phyloP scores from a whole-genome alignment of 164 flowering plant species.

The Vitis rupestris region DNA sequence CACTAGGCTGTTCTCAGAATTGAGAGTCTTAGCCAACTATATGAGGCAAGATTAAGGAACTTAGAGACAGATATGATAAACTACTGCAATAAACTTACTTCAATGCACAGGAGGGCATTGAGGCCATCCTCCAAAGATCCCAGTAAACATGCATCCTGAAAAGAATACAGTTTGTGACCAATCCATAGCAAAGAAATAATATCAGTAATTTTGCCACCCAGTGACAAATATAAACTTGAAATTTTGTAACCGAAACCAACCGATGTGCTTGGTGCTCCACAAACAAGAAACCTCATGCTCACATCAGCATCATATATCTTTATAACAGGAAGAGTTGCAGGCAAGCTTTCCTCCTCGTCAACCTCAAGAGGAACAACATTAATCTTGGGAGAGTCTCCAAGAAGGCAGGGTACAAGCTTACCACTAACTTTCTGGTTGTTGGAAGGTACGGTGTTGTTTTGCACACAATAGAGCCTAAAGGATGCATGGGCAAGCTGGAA shows the following conservation, averaged over 20 bases:
- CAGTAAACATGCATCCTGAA: conserved; percentile 76
- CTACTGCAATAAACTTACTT: conserved; percentile 52
- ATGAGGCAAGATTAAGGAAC: neutral
- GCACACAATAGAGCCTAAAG: conserved; percentile 69
- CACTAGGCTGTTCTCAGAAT: neutral
- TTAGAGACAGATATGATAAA: neutral
- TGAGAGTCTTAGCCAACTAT: neutral
- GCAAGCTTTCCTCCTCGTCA: conserved; percentile 59
- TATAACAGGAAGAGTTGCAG: conserved; percentile 62
- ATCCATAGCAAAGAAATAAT: no score
- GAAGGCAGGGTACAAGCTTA: conserved; percentile 61
- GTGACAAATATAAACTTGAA: no score
- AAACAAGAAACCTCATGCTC: conserved; percentile 79
- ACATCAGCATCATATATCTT: conserved; percentile 90
- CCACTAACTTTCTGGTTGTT: conserved; percentile 36
- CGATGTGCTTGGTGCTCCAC: conserved; percentile 72
- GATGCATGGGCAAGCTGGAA: conserved; percentile 95
- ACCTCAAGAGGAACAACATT: conserved; percentile 49
- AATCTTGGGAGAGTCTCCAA: conserved; percentile 80
- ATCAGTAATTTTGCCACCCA: no score
- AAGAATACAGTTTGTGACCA: neutral
- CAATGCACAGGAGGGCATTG: conserved; percentile 84
- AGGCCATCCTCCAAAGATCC: conserved; percentile 91
- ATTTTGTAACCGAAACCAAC: conserved; percentile 34
- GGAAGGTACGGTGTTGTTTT: conserved; percentile 45